Base-by-base conservation (phyloP, 2,329 filamentous ascomycete genomes). In the Calonectria pseudoturangicola region DNA sequence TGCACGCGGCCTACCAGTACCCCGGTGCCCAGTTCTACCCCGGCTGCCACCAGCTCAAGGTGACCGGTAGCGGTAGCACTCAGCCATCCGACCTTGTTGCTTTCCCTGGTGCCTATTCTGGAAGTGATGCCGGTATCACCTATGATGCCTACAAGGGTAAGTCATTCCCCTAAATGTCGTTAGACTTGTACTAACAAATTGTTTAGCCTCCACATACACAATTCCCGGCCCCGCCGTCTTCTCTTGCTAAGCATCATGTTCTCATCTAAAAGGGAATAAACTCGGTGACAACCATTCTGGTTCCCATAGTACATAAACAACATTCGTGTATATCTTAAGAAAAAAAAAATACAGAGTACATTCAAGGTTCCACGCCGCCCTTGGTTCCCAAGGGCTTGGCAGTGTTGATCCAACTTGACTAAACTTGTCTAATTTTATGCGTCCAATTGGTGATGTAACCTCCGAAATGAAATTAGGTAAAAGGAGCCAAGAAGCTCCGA, bases 21-120 rank as follows among this genome's bases (percentile, higher is more conserved):
- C 88, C 88, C 0, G 89, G 89, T 21, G 88, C 87, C 1, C 89
- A 91, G 76, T 88, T 90, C 80, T 91, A 91, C 77, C 89, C 89
- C 0, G 88, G 88, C 9, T 91, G 89, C 82, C 89, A 90, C 80
- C 89, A 91, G 80, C 84, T 91, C 28, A 83, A 89, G 78, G 87
- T 91, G 27, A 87, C 86, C 1, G 88, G 89, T 18, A 83, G 85
- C 27, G 88, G 88, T 8, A 86, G 79, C 63, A 86, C 84, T 9
- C 83, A 80, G 1, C 86, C 86, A 1, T 79, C 81, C 4, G 78
- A 78, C 51, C 80, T 88, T 45, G 89, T 91, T 18, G 76, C 85
- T 2, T 89, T 91, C 81, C 89, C 89, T 0, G 89, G 89, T 8
- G 89, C 87, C 1, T 91, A 91, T 77, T 85, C 85, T 76, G 81